A percentile compares a stretch with the other conserved stretches of the same genome.
phyloP scores from a whole-genome alignment of 2,329 filamentous ascomycete genomes.

The Fusarium pininemorale region DNA sequence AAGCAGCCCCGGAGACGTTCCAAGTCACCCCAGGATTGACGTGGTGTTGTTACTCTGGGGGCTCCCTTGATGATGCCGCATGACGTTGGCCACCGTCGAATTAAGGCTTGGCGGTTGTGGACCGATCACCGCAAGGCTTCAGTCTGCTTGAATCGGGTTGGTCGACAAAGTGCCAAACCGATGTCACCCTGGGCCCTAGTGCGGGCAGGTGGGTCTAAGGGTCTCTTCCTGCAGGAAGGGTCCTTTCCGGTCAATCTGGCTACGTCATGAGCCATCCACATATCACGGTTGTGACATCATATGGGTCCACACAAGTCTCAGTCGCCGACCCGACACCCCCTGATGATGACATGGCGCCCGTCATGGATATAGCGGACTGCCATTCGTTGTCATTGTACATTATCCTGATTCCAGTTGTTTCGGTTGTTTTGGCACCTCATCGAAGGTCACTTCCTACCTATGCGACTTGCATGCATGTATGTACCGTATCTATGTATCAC shows the following conservation, averaged over 20 bases:
- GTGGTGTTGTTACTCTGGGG: constrained; percentile 7
- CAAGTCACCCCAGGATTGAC: background rate
- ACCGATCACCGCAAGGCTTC: constrained; percentile 23
- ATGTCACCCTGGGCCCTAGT: constrained; percentile 10
- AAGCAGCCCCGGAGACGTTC: background rate
- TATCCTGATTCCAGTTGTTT: constrained; percentile 23
- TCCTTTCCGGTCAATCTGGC: constrained; percentile 32
- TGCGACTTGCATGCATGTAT: constrained; percentile 34
- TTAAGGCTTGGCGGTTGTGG: constrained; percentile 35
- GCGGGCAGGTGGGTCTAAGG: constrained; percentile 41
- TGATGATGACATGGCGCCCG: constrained; percentile 43
- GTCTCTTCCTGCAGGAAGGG: constrained; percentile 45
- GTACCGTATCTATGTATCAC: background rate
- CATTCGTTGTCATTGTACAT: constrained; percentile 3
- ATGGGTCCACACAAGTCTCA: constrained; percentile 9
- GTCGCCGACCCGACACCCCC: constrained; percentile 14
- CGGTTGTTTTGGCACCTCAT: constrained; percentile 22
- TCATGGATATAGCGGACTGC: constrained; percentile 21
- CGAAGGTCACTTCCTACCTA: constrained; percentile 15
- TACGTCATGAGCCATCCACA: constrained; percentile 23
- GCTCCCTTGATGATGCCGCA: constrained; percentile 39
- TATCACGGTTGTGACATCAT: constrained; percentile 22
- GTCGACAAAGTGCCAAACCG: constrained; percentile 8
- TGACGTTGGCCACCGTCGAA: constrained; percentile 39
- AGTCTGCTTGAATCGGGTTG: constrained; percentile 27